Evolutionary conservation across 495 filamentous ascomycete genomes (phyloP).

Genomic region (Geoglossum glabrum): DNA sequence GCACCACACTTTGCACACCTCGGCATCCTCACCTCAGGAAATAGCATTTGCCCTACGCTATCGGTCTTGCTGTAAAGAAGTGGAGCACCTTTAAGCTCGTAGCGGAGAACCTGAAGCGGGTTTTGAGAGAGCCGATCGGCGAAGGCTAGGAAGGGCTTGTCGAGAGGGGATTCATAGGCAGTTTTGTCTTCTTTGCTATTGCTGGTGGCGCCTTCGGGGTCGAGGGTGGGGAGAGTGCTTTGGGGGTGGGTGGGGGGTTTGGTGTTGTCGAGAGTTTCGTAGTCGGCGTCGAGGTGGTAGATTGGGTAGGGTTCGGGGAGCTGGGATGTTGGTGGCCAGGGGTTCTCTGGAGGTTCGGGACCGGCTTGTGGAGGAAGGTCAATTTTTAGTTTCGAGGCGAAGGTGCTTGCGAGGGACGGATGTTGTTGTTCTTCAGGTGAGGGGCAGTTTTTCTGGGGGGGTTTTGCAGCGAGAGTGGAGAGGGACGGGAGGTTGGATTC

Average conservation of each 20-base stretch:
- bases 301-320: slow-evolving; percentile 52
- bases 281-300: slow-evolving; percentile 79
- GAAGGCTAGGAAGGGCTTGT: slow-evolving; percentile 80
- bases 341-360: slow-evolving; percentile 21
- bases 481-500: slow-evolving; percentile 6
- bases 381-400: slow-evolving; percentile 23
- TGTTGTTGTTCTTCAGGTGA: slow-evolving; percentile 26
- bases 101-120: slow-evolving; percentile 82
- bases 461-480: slow-evolving; percentile 14
- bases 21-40: slow-evolving; percentile 31
- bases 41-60: slow-evolving; percentile 35
- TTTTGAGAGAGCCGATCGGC: slow-evolving; percentile 78
- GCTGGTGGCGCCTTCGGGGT: neutral
- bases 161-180: slow-evolving; percentile 61
- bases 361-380: slow-evolving; percentile 13
- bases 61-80: slow-evolving; percentile 66
- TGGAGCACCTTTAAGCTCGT: slow-evolving; percentile 67
- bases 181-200: slow-evolving; percentile 20
- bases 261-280: slow-evolving; percentile 55
- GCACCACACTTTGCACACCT: slow-evolving; percentile 57
- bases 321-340: slow-evolving; percentile 50
- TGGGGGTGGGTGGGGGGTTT: neutral
- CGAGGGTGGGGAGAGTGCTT: neutral
- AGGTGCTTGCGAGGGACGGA: slow-evolving; percentile 51
- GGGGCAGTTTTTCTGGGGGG: slow-evolving; percentile 8